Base-by-base conservation (phyloP, 495 filamentous ascomycete genomes). In the Amphirosellinia nigrospora region DNA sequence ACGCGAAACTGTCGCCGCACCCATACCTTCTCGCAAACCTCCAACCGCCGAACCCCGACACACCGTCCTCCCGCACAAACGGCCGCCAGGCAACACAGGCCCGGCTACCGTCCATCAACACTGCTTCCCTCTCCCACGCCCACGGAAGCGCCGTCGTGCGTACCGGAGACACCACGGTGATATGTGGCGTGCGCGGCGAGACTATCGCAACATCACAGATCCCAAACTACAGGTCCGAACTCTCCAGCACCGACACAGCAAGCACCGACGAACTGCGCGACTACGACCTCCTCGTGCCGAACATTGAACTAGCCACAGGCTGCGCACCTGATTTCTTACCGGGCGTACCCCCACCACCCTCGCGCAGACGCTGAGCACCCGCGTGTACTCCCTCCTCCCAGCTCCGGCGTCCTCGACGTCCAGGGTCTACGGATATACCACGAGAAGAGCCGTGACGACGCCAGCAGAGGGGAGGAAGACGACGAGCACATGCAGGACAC, bases 11-110 rank as follows among this genome's bases (percentile, higher is more conserved):
- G 79, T 90, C 94, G 68, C 96, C 96, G 9, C 88, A 90, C 71
- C 89, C 93, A 39, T 98, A 91, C 84, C 94, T 98, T 61, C 91
- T 94, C 77, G 91, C 93, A 36, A 94, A 94, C 75, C 91, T 99
- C 69, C 84, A 89, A 45, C 86, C 89, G 11, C 38, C 48, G 9
- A 50, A 56, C 26, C 16, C 59, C 28, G 50, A 26, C 68, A 81
- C 83, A 41, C 80, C 87, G 5, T 81, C 89, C 21, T 80, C 86
- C 41, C 91, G 95, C 71, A 90, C 93, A 72, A 96, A 94, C 79
- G 92, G 91, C 65, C 94, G 96, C 69, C 75, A 82, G 3, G 88
- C 93, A 16, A 78, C 86, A 9, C 84, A 92, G 75, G 89, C 91
- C 45, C 91, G 96, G 45, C 78, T 86, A 26, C 87, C 90, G 10